Evolutionary conservation across 306 rosid genomes (phyloP).

Genomic region (Canavalia ensiformis): DNA sequence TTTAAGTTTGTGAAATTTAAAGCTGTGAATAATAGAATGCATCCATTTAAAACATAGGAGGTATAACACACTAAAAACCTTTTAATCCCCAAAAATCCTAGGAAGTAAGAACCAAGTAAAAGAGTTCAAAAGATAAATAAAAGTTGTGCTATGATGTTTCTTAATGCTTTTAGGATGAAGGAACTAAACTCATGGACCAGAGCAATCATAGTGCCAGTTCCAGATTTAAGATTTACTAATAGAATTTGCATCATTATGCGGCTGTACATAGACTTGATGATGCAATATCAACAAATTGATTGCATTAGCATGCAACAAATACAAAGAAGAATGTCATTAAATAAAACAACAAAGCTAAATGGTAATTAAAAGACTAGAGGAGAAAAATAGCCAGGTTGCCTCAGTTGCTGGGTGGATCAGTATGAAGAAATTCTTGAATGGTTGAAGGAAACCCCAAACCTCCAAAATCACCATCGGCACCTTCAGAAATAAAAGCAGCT

Average conservation of each 20-base stretch:
- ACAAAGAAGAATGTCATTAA: conserved; percentile 20
- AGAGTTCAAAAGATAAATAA: background rate
- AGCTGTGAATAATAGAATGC: background rate
- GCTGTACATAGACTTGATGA: background rate
- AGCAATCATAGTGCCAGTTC: conserved; percentile 19
- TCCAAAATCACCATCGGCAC: conserved; percentile 58
- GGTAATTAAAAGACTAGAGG: background rate
- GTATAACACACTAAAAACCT: background rate
- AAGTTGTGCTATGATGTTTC: background rate
- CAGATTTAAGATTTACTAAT: background rate
- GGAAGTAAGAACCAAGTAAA: background rate
- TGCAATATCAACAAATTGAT: background rate
- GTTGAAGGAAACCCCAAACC: conserved; percentile 83
- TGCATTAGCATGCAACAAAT: conserved; percentile 28
- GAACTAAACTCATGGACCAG: background rate
- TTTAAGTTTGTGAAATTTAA: background rate
- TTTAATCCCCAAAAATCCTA: background rate
- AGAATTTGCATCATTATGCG: background rate
- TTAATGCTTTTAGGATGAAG: conserved; percentile 2
- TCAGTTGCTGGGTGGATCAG: conserved; percentile 67
- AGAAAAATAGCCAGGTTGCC: background rate
- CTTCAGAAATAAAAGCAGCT: conserved; percentile 65
- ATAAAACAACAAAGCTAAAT: conserved; percentile 1
- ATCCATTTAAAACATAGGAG: background rate
- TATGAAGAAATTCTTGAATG: conserved; percentile 70